phyloP scores from a whole-genome alignment of 2,329 filamentous ascomycete genomes.

The Talaromyces sp. region DNA sequence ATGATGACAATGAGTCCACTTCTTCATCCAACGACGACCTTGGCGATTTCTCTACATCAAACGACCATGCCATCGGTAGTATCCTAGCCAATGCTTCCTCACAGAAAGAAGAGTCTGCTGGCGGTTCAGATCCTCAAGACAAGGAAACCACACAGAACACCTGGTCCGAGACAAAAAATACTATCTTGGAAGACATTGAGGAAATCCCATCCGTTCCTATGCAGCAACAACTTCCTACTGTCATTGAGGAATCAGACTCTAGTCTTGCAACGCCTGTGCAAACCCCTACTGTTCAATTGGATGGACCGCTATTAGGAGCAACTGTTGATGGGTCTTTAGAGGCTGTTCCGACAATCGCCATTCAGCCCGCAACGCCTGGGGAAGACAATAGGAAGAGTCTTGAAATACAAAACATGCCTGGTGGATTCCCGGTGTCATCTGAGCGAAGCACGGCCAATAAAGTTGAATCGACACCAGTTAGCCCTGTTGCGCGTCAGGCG shows the following conservation, averaged over 20 bases:
- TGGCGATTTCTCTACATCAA: constrained; percentile 37
- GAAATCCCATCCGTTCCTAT: background rate
- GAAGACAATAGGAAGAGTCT: constrained; percentile 26
- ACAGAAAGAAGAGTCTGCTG: background rate
- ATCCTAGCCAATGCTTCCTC: constrained; percentile 41
- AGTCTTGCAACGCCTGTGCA: background rate
- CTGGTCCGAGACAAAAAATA: background rate
- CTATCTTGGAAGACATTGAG: background rate
- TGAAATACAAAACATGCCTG: constrained; percentile 40
- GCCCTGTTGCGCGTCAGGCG: background rate
- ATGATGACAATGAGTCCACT: constrained; percentile 27
- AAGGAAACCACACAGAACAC: background rate
- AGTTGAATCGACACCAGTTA: background rate
- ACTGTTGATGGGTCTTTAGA: constrained; percentile 4
- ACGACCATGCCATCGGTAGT: constrained; percentile 48
- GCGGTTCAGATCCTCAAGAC: background rate
- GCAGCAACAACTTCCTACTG: constrained; percentile 5
- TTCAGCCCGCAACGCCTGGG: constrained; percentile 46
- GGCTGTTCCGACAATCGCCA: constrained; percentile 39
- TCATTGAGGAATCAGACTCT: constrained; percentile 5
- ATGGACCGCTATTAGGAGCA: background rate
- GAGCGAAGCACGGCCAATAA: constrained; percentile 15
- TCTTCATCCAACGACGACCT: constrained; percentile 45
- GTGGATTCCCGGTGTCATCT: constrained; percentile 52
- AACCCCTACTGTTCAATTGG: background rate